Evolutionary conservation across 2,329 filamentous ascomycete species (phyloP).

Genomic region (Stachybotrys elegans): DNA sequence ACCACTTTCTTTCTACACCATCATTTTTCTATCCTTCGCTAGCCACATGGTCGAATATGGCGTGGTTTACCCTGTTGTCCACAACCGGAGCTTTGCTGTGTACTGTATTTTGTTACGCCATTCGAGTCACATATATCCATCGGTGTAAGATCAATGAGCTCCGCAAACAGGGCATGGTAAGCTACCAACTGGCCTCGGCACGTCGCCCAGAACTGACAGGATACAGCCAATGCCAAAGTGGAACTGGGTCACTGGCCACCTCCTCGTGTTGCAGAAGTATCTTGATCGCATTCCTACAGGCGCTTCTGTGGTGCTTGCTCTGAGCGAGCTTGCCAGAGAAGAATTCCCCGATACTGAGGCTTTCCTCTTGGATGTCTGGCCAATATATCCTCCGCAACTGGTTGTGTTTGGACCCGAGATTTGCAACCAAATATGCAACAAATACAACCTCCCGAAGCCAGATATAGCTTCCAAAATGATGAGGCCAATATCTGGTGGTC

Average conservation of each 20-base stretch:
- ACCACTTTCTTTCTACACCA: background rate
- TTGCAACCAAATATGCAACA: background rate
- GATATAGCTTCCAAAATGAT: background rate
- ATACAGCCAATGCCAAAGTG: background rate
- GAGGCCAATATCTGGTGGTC: conserved; percentile 1
- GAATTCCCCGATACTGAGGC: background rate
- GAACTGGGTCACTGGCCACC: background rate
- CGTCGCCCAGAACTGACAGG: background rate
- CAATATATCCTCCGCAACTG: background rate
- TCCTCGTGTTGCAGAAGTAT: background rate
- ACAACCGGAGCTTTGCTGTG: background rate
- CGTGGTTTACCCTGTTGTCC: background rate
- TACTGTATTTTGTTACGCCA: background rate
- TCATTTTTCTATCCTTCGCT: background rate
- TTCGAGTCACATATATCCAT: background rate
- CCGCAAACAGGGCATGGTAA: background rate
- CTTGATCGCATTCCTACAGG: background rate
- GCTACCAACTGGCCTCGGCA: background rate
- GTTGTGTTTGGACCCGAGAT: background rate
- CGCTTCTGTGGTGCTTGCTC: background rate
- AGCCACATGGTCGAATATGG: background rate
- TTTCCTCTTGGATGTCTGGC: background rate
- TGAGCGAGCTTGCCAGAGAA: background rate
- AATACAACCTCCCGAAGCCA: background rate
- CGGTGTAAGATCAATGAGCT: background rate